Conservation (phyloP, 2,329 filamentous ascomycete species). For the Chaetomiaceae sp. region DNA sequence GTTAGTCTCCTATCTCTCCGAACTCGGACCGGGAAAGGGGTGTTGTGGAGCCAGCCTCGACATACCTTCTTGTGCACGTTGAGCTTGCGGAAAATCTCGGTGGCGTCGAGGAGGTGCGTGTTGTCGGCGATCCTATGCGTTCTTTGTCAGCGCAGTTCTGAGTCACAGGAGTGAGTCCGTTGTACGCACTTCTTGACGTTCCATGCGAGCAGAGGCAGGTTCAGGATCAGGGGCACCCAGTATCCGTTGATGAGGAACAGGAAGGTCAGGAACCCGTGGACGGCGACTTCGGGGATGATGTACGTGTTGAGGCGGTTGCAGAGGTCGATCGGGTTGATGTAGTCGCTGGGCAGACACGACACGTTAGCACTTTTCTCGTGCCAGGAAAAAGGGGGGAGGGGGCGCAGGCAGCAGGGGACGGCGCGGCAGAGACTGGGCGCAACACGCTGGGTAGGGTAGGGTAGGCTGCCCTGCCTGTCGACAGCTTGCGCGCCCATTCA, state of each 20-base stretch:
- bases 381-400: too few species aligned
- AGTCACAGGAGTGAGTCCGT: background rate
- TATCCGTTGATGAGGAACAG: constrained; percentile 98
- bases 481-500: background rate
- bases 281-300: constrained; percentile 96
- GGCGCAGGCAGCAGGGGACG: constrained; percentile 5
- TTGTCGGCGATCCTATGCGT: constrained; percentile 82
- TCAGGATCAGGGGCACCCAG: constrained; percentile 89
- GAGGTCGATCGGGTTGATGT: constrained; percentile 99
- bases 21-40: background rate
- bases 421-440: background rate
- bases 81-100: constrained; percentile 98
- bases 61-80: constrained; percentile 97
- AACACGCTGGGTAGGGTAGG: too few species aligned
- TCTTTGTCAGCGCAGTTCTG: background rate
- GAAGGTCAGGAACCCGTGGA: constrained; percentile 93
- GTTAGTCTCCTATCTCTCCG: constrained; percentile 12
- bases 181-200: constrained; percentile 91
- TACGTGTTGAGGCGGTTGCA: constrained; percentile 99
- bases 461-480: background rate
- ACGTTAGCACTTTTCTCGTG: constrained; percentile 10
- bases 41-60: too few species aligned
- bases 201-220: constrained; percentile 86
- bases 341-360: constrained; percentile 61
- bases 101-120: constrained; percentile 92